Conservation (phyloP, 2,329 filamentous ascomycete species). For the Plectosphaerella plurivora region DNA sequence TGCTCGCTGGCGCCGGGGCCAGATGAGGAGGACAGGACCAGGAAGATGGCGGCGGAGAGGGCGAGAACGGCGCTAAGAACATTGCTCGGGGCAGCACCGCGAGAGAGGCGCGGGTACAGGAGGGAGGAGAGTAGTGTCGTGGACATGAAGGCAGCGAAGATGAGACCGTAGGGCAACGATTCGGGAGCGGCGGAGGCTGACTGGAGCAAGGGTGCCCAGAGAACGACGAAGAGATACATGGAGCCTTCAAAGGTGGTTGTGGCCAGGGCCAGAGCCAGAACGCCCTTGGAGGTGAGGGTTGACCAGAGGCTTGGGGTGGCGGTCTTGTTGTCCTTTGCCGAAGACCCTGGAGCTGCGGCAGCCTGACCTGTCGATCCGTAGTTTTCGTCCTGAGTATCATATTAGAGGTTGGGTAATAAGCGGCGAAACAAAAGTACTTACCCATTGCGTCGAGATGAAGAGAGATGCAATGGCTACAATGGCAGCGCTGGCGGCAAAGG, state of each 20-base stretch:
- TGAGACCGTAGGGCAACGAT: conserved; percentile 41
- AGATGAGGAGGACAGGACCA: conserved; percentile 24
- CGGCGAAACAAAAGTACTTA: conserved; percentile 12
- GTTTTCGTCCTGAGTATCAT: conserved; percentile 38
- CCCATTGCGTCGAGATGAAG: conserved; percentile 43
- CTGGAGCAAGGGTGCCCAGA: conserved; percentile 50
- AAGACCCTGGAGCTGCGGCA: background rate
- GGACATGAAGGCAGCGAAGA: conserved; percentile 56
- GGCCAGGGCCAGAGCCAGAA: conserved; percentile 44
- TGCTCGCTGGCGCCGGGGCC: conserved; percentile 19
- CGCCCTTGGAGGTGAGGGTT: conserved; percentile 34
- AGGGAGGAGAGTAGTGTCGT: conserved; percentile 56
- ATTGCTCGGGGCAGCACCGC: conserved; percentile 1
- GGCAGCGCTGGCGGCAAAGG: conserved; percentile 35
- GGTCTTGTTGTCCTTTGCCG: conserved; percentile 7
- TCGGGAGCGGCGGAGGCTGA: conserved; percentile 20
- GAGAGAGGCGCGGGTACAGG: conserved; percentile 29
- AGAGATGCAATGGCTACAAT: conserved; percentile 36
- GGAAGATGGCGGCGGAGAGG: conserved; percentile 28
- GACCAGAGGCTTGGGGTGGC: conserved; percentile 9
- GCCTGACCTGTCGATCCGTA: conserved; percentile 30
- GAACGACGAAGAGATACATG: conserved; percentile 58
- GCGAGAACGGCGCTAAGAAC: conserved; percentile 33
- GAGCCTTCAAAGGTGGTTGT: conserved; percentile 55
- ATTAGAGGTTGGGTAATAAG: background rate